Conservation (phyloP, 257 asterid species). For the Mentha longifolia region DNA sequence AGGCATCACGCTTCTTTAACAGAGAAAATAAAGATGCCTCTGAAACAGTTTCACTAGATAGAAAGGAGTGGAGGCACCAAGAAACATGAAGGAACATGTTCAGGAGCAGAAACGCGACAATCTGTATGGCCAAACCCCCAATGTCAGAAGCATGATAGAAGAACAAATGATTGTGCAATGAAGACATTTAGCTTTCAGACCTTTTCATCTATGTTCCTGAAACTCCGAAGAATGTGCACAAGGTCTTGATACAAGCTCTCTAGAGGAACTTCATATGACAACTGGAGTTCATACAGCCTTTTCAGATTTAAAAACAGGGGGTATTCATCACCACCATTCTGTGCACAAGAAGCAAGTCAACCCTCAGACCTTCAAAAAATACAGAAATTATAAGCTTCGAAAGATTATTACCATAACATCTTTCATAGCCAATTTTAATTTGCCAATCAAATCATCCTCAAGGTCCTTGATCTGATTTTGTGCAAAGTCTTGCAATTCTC, state of each 20-base stretch:
- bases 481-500: slow-evolving; percentile 86
- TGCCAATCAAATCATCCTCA: slow-evolving; percentile 75
- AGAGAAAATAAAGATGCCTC: slow-evolving; percentile 70
- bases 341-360: slow-evolving; percentile 43
- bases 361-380: slow-evolving; percentile 27
- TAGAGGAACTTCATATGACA: slow-evolving; percentile 61
- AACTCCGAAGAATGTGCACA: slow-evolving; percentile 61
- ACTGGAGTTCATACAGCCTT: slow-evolving; percentile 88
- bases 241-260: slow-evolving; percentile 75
- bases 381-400: slow-evolving; percentile 23
- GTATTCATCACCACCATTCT: slow-evolving; percentile 97
- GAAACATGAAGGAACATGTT: slow-evolving; percentile 93
- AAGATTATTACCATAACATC: slow-evolving; percentile 71
- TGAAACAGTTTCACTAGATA: slow-evolving; percentile 67
- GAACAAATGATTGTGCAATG: slow-evolving; percentile 11
- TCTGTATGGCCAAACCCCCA: slow-evolving; percentile 54
- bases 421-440: slow-evolving; percentile 77
- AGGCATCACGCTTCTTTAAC: slow-evolving; percentile 62
- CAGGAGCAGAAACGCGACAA: slow-evolving; percentile 78
- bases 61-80: slow-evolving; percentile 76
- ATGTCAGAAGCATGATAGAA: slow-evolving; percentile 35
- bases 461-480: slow-evolving; percentile 75
- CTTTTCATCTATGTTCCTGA: slow-evolving; percentile 85
- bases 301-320: slow-evolving; percentile 84
- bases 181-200: slow-evolving; percentile 42